Conservation (phyloP, 2,329 filamentous ascomycete species). For the Botrytis sinoallii region DNA sequence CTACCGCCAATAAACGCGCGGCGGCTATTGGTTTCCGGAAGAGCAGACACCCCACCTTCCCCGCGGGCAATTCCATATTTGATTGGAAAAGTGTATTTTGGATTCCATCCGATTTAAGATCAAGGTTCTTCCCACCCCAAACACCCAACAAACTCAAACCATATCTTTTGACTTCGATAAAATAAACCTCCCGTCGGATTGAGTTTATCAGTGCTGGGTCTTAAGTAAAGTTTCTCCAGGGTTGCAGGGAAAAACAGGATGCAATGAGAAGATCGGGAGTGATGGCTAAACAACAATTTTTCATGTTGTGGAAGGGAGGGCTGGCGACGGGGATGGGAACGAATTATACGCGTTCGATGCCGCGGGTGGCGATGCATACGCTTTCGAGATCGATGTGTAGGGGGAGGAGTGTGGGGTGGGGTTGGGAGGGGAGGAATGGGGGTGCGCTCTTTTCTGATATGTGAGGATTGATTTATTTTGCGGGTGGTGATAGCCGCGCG, state of each 20-base stretch:
- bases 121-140: not conserved
- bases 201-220: not conserved
- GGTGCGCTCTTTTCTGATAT: not conserved
- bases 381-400: not conserved
- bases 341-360: not conserved
- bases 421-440: not conserved
- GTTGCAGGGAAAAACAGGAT: not conserved
- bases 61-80: not conserved
- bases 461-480: not conserved
- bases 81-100: not conserved
- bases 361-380: not conserved
- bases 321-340: not conserved
- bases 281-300: not conserved
- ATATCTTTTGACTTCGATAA: not conserved
- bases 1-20: not conserved
- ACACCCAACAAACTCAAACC: not conserved
- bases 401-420: not conserved
- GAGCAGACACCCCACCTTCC: not conserved
- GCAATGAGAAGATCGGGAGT: not conserved
- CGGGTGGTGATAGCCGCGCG: not conserved
- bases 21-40: not conserved
- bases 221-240: not conserved
- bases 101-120: not conserved
- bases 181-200: not conserved
- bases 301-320: not conserved